A percentile compares a stretch with the other conserved stretches of the same genome.
Evolutionary conservation across 148 eudicot species (phyloP).

Genomic region (Fagopyrum tataricum): DNA sequence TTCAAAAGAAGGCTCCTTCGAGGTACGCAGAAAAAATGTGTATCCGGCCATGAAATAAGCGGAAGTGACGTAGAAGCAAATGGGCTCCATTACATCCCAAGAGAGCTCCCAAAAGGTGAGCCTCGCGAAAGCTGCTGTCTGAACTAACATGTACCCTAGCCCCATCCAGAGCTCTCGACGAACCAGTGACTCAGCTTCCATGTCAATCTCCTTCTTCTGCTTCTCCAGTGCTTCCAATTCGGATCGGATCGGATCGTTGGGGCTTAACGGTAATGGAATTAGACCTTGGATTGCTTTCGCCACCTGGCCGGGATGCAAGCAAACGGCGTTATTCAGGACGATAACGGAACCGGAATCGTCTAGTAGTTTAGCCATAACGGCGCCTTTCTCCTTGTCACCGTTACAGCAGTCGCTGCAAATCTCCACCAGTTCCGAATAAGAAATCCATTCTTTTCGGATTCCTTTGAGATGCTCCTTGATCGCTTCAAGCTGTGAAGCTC

Average conservation of each 20-base stretch:
- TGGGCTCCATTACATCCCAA: conserved; percentile 99
- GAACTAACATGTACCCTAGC: conserved; percentile 56
- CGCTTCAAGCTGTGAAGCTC: conserved; percentile 46
- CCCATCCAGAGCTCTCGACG: conserved; percentile 78
- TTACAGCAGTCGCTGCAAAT: conserved; percentile 36
- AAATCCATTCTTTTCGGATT: conserved; percentile 31
- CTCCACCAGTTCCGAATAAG: conserved; percentile 42
- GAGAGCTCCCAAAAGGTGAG: conserved; percentile 94
- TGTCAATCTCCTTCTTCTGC: conserved; percentile 55
- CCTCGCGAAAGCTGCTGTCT: conserved; percentile 86
- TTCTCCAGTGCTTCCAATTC: conserved; percentile 59
- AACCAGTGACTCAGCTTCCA: conserved; percentile 56
- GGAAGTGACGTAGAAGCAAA: conserved; percentile 86
- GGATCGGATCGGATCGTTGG: conserved; percentile 28
- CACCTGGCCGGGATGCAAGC: conserved; percentile 83
- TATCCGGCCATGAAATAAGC: conserved; percentile 78
- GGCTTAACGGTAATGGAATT: conserved; percentile 26
- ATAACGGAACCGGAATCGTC: conserved; percentile 79
- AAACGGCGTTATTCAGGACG: conserved; percentile 67
- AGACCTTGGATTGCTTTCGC: conserved; percentile 56
- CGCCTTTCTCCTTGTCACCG: conserved; percentile 37
- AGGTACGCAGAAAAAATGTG: conserved; percentile 69
- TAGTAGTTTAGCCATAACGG: conserved; percentile 46
- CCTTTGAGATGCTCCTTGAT: conserved; percentile 37
- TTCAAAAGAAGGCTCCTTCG: conserved; percentile 81